Evolutionary conservation across 2,329 filamentous ascomycete genomes (phyloP).

Genomic region (Clonostachys rhizophaga): DNA sequence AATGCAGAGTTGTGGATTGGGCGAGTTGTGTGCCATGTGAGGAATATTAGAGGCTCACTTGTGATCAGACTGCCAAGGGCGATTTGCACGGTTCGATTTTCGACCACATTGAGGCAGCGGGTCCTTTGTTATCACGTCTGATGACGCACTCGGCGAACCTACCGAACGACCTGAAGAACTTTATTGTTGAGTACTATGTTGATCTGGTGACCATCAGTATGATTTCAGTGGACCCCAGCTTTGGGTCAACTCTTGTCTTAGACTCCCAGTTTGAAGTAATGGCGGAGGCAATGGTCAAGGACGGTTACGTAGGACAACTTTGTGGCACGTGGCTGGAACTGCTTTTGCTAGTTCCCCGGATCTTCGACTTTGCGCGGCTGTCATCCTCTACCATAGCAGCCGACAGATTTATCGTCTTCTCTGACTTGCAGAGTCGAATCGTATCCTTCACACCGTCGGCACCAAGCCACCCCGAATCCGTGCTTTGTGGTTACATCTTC

Average conservation of each 20-base stretch:
- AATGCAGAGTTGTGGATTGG: no score
- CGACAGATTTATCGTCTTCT: conserved; percentile 27
- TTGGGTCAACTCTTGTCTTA: conserved; percentile 9
- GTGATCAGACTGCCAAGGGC: conserved; percentile 12
- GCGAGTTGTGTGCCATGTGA: no score
- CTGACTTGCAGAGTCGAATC: conserved; percentile 22
- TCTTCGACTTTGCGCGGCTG: conserved; percentile 25
- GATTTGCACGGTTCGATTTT: conserved; percentile 30
- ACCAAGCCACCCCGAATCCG: conserved; percentile 18
- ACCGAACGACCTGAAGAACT: conserved; percentile 23
- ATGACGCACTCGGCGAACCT: conserved; percentile 17
- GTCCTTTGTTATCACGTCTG: conserved; percentile 21
- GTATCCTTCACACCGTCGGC: conserved; percentile 22
- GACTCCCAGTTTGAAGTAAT: conserved; percentile 8
- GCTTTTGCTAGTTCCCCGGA: conserved; percentile 13
- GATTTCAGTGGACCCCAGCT: conserved; percentile 23
- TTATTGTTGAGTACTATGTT: conserved; percentile 32
- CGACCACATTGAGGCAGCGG: conserved; percentile 28
- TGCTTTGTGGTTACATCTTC: conserved; percentile 24
- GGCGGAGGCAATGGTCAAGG: conserved; percentile 7
- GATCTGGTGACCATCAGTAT: conserved; percentile 31
- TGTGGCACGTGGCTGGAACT: conserved; percentile 17
- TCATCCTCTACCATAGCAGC: conserved; percentile 11
- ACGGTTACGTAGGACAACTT: conserved; percentile 13
- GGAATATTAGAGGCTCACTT: no score